Conservation (phyloP, 2,329 filamentous ascomycete genomes). For the Dendrostoma leiphaemia region DNA sequence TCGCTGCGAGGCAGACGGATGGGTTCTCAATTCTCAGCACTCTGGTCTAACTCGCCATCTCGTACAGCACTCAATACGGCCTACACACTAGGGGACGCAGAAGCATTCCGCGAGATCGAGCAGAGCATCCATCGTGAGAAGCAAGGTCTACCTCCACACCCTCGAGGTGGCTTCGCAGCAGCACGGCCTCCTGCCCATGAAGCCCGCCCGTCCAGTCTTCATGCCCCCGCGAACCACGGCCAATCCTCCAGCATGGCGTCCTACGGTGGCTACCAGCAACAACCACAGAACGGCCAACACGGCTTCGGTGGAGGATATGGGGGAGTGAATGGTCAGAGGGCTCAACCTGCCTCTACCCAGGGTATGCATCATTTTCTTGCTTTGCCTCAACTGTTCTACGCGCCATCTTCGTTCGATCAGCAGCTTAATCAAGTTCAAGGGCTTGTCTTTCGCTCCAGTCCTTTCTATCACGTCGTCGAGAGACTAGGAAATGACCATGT, state of each 20-base stretch:
- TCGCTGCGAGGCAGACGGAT: background rate
- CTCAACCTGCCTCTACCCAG: slow-evolving; percentile 9
- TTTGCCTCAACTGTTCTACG: background rate
- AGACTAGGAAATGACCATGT: slow-evolving; percentile 63
- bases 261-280: slow-evolving; percentile 5
- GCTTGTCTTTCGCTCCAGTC: slow-evolving; percentile 64
- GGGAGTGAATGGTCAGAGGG: slow-evolving; percentile 11
- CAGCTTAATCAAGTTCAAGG: slow-evolving; percentile 16
- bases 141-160: background rate
- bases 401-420: background rate
- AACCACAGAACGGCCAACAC: slow-evolving; percentile 4
- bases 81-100: slow-evolving; percentile 9
- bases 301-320: background rate
- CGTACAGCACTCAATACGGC: slow-evolving; percentile 11
- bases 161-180: background rate
- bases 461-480: slow-evolving; percentile 74
- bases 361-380: too few species aligned
- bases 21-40: background rate
- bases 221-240: slow-evolving; percentile 3
- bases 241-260: slow-evolving; percentile 12
- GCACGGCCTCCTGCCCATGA: background rate
- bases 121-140: slow-evolving; percentile 14
- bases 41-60: slow-evolving; percentile 11
- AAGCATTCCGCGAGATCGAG: slow-evolving; percentile 10
- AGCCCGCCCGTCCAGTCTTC: background rate